phyloP scores from a whole-genome alignment of 2,329 filamentous ascomycete genomes.

The Verticillium isaacii region DNA sequence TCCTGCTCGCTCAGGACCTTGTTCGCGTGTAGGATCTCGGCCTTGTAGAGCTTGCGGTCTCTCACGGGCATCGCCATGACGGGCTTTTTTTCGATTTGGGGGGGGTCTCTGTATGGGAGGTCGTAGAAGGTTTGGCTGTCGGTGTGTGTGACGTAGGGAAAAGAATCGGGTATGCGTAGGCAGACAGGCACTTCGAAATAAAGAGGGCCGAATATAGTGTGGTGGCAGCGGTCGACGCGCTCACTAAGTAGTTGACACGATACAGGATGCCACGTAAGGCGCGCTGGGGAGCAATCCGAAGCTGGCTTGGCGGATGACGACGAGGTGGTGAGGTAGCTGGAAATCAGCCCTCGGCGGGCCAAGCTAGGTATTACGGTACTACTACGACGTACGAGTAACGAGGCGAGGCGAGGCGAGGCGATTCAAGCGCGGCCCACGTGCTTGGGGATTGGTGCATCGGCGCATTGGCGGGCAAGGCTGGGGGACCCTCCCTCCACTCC shows the following conservation, averaged over 20 bases:
- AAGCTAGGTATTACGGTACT: not conserved
- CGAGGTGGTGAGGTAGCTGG: not conserved
- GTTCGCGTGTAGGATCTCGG: conserved; percentile 30
- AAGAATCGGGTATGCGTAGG: conserved; percentile 5
- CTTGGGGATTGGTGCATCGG: not conserved
- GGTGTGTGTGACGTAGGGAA: not conserved
- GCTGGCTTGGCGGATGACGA: not conserved
- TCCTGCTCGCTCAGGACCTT: conserved; percentile 28
- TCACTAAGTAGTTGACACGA: not conserved
- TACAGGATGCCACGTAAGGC: not conserved
- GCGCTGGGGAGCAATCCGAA: not conserved
- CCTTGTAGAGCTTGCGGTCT: conserved; percentile 33
- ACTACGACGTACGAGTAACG: not conserved
- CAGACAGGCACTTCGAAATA: not conserved
- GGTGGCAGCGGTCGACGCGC: not conserved
- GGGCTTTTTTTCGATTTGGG: conserved; percentile 1
- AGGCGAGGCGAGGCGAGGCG: not conserved
- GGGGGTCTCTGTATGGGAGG: conserved; percentile 2
- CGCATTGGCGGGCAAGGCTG: not conserved
- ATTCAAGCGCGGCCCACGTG: not conserved
- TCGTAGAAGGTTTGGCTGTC: not conserved
- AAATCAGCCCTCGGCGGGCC: not conserved
- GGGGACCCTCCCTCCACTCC: not conserved
- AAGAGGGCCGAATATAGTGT: not conserved
- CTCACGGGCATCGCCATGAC: conserved; percentile 23